Evolutionary conservation across 2,329 filamentous ascomycete species (phyloP).

Genomic region (Thielaviopsis euricoi): DNA sequence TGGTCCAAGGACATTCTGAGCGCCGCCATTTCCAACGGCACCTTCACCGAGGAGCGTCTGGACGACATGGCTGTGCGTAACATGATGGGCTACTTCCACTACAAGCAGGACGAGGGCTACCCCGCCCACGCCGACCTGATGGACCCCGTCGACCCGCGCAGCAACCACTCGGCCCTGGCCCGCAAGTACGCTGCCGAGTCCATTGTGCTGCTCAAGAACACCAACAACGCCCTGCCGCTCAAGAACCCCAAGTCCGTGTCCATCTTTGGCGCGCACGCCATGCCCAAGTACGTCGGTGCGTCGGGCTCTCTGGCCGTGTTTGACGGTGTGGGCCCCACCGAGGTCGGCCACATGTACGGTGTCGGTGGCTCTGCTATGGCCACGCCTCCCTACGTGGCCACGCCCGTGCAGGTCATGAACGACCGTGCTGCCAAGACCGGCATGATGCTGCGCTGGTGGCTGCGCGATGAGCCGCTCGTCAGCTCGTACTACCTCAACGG

Average conservation of each 20-base stretch:
- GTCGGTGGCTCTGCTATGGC: slow-evolving; percentile 35
- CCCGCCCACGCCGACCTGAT: slow-evolving; percentile 31
- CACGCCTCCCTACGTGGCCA: slow-evolving; percentile 28
- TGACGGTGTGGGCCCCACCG: slow-evolving; percentile 42
- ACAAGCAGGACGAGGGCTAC: slow-evolving; percentile 31
- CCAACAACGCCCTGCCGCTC: slow-evolving; percentile 40
- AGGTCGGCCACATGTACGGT: slow-evolving; percentile 39
- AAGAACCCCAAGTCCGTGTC: slow-evolving; percentile 39
- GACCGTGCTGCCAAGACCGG: slow-evolving; percentile 35
- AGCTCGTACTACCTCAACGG: slow-evolving; percentile 41
- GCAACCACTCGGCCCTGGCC: slow-evolving; percentile 26
- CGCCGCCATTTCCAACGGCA: slow-evolving; percentile 30
- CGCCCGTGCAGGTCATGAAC: slow-evolving; percentile 38
- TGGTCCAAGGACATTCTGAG: slow-evolving; percentile 32
- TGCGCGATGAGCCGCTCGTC: slow-evolving; percentile 29
- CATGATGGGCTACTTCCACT: slow-evolving; percentile 33
- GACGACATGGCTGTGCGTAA: slow-evolving; percentile 36
- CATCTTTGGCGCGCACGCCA: slow-evolving; percentile 42
- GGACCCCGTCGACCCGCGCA: slow-evolving; percentile 30
- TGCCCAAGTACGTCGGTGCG: slow-evolving; percentile 26
- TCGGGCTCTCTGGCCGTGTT: slow-evolving; percentile 44
- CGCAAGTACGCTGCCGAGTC: slow-evolving; percentile 34
- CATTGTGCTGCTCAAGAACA: slow-evolving; percentile 60
- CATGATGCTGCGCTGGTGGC: slow-evolving; percentile 40
- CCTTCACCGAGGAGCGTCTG: slow-evolving; percentile 23